phyloP scores from a whole-genome alignment of 169 alveolate genomes.

The Neospora caninum region DNA sequence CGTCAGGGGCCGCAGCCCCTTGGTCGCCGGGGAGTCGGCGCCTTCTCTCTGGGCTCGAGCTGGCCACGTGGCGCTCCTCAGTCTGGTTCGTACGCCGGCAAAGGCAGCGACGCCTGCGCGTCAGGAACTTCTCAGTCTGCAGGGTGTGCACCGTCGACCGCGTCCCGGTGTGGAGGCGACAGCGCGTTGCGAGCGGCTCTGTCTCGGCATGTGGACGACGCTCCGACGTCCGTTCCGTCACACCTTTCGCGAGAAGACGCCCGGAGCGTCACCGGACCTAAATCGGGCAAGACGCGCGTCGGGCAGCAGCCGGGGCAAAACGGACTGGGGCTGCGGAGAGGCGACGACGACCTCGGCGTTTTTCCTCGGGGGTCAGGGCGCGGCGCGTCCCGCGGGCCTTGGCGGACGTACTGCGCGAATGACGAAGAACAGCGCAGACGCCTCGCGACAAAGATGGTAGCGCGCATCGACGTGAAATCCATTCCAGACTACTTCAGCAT shows the following conservation, averaged over 20 bases:
- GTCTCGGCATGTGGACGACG: neutral
- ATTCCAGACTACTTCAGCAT: conserved; percentile 30
- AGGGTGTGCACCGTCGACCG: neutral
- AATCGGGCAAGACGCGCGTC: neutral
- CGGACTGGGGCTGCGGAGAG: neutral
- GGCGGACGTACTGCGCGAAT: neutral
- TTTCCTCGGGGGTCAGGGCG: neutral
- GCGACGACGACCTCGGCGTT: neutral
- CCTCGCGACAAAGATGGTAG: neutral
- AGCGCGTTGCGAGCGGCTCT: neutral
- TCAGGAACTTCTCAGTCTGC: neutral
- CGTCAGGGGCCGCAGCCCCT: neutral
- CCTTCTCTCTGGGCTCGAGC: neutral
- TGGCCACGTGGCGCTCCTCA: neutral
- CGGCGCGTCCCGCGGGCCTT: neutral
- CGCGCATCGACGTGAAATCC: conserved; percentile 6
- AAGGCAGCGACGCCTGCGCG: neutral
- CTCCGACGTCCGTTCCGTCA: neutral
- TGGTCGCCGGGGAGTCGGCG: neutral
- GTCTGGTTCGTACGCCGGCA: neutral
- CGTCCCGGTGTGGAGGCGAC: neutral
- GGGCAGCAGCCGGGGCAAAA: neutral
- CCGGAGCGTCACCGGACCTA: neutral
- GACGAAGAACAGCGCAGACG: conserved; percentile 10
- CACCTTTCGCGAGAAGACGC: neutral